These are phyloP conservation scores for Porcisia deanei DNA, from an alignment of 208 protist species.

Conservation along the genomic window DNA sequence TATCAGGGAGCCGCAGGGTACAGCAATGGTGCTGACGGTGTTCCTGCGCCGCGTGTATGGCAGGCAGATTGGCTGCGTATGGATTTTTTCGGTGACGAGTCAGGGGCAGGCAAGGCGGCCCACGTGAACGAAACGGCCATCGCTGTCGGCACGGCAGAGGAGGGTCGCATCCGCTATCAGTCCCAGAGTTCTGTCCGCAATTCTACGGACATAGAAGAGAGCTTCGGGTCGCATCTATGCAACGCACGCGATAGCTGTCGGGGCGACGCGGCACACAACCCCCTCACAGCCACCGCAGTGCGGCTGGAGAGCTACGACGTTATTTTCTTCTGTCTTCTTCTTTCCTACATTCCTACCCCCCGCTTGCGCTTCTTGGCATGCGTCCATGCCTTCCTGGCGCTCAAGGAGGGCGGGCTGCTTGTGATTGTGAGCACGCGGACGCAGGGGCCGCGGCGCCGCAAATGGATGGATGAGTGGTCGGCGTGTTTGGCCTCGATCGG, in stretches of 20 bases:
- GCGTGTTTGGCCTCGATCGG: constrained; percentile 58
- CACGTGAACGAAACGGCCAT: neutral
- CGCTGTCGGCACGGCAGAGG: constrained; percentile 12
- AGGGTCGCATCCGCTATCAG: constrained; percentile 10
- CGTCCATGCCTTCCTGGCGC: constrained; percentile 71
- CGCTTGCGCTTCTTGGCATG: constrained; percentile 76
- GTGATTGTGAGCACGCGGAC: constrained; percentile 87
- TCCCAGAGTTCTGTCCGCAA: neutral
- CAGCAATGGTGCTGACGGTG: neutral
- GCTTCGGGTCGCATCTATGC: neutral
- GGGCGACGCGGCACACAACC: neutral
- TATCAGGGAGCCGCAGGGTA: constrained; percentile 25
- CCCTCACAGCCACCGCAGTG: constrained; percentile 10
- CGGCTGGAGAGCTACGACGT: constrained; percentile 54
- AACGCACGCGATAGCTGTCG: neutral
- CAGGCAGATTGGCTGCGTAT: constrained; percentile 72
- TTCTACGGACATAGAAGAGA: neutral
- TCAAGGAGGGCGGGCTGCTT: constrained; percentile 72
- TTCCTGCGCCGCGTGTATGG: constrained; percentile 16
- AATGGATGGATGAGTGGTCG: constrained; percentile 77
- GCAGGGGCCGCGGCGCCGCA: constrained; percentile 53
- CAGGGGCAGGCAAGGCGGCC: neutral
- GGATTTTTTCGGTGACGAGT: constrained; percentile 34
- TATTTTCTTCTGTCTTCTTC: constrained; percentile 83
- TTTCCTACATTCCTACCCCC: constrained; percentile 84